Conservation (phyloP, 805 yeast genomes). For the Yamadazyma takamatsuzukensis region DNA sequence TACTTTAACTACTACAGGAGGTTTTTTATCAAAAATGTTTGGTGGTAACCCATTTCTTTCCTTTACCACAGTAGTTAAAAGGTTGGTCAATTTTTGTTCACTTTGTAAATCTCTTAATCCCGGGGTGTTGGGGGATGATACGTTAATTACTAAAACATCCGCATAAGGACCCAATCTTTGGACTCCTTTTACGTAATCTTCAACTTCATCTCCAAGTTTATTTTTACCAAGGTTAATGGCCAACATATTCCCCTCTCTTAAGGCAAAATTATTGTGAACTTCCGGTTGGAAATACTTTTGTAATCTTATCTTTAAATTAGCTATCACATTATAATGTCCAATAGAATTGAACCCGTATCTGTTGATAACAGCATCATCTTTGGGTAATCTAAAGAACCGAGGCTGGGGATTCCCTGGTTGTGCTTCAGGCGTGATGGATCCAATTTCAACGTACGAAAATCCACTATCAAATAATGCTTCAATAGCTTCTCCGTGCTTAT, state of each 20-base stretch:
- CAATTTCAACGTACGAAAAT: constrained; percentile 87
- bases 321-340: constrained; percentile 76
- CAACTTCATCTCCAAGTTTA: constrained; percentile 84
- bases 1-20: constrained; percentile 85
- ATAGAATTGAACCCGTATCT: constrained; percentile 92
- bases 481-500: constrained; percentile 88
- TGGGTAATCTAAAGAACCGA: constrained; percentile 78
- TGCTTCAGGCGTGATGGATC: constrained; percentile 87
- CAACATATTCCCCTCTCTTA: constrained; percentile 61
- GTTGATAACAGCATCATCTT: constrained; percentile 88
- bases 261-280: constrained; percentile 40
- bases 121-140: constrained; percentile 95
- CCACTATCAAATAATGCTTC: constrained; percentile 77
- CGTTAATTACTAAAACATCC: constrained; percentile 86
- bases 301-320: constrained; percentile 64
- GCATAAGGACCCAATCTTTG: constrained; percentile 77
- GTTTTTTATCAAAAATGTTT: constrained; percentile 45
- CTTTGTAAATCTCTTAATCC: constrained; percentile 85
- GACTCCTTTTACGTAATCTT: constrained; percentile 85
- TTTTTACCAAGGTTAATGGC: constrained; percentile 91
- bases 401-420: constrained; percentile 96
- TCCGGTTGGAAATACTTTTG: constrained; percentile 32
- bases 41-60: constrained; percentile 50
- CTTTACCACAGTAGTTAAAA: constrained; percentile 61
- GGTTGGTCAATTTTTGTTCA: constrained; percentile 64